These are phyloP conservation scores for Aegle marmelos DNA, from an alignment of 345 rosid genomes.

Conservation along the genomic window DNA sequence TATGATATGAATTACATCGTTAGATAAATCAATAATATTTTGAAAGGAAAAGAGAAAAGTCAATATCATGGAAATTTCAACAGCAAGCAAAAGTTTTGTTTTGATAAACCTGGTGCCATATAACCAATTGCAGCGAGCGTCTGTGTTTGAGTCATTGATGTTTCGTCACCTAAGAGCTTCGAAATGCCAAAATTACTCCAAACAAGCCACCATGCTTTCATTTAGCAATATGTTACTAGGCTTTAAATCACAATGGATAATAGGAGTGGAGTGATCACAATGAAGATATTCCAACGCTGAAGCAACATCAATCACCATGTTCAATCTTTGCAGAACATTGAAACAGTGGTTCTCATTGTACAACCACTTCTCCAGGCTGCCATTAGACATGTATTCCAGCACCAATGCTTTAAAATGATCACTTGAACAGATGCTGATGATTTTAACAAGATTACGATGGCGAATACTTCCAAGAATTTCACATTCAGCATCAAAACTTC, in stretches of 20 bases:
- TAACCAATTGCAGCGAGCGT: conserved; percentile 9
- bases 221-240: neutral
- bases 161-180: neutral
- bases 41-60: neutral
- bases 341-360: neutral
- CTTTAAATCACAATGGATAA: conserved; percentile 3
- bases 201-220: conserved; percentile 1
- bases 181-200: conserved; percentile 9
- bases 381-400: conserved; percentile 4
- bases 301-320: conserved; percentile 2
- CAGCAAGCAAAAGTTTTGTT: neutral
- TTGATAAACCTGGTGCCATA: conserved; percentile 11
- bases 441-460: conserved; percentile 7
- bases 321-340: neutral
- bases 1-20: neutral
- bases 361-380: conserved; percentile 1
- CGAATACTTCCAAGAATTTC: neutral
- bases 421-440: neutral
- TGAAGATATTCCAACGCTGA: conserved; percentile 6
- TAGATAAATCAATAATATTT: neutral
- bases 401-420: neutral
- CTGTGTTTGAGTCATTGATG: neutral
- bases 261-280: neutral
- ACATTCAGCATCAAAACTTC: conserved; percentile 13
- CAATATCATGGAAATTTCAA: too few relatives aligned